These are phyloP conservation scores for Rhizomucor miehei DNA, from an alignment of 371 early-diverging fungal genomes.

Conservation along the genomic window DNA sequence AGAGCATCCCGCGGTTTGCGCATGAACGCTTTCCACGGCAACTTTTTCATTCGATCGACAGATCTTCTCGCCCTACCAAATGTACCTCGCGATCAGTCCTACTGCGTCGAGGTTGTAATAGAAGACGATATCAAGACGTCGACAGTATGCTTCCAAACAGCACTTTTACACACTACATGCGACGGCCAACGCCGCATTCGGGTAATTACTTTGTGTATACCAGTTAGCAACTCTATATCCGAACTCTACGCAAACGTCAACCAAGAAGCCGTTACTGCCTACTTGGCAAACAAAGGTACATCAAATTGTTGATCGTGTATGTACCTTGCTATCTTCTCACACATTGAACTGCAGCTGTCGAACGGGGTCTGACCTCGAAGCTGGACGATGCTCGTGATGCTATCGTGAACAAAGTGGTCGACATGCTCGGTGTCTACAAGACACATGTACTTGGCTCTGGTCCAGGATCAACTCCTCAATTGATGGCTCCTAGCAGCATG, in stretches of 20 bases:
- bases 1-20: slow-evolving; percentile 87
- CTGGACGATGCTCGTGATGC: slow-evolving; percentile 96
- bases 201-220: slow-evolving; percentile 90
- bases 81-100: slow-evolving; percentile 92
- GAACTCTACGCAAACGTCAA: slow-evolving; percentile 86
- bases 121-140: slow-evolving; percentile 80
- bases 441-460: slow-evolving; percentile 68
- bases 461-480: slow-evolving; percentile 68
- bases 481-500: slow-evolving; percentile 83
- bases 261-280: slow-evolving; percentile 76
- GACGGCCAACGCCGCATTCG: slow-evolving; percentile 92
- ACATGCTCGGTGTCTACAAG: slow-evolving; percentile 86
- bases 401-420: slow-evolving; percentile 80
- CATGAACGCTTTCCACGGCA: slow-evolving; percentile 91
- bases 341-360: slow-evolving; percentile 55
- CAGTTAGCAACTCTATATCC: slow-evolving; percentile 77
- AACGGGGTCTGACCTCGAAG: slow-evolving; percentile 80
- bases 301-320: background rate
- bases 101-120: slow-evolving; percentile 86
- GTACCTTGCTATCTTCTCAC: background rate
- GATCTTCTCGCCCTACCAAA: slow-evolving; percentile 93
- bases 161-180: slow-evolving; percentile 88
- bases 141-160: slow-evolving; percentile 95
- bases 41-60: slow-evolving; percentile 94
- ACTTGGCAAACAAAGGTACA: slow-evolving; percentile 82